These are phyloP conservation scores for Cordyceps tenuipes DNA, from an alignment of 2,329 filamentous ascomycete genomes.

Conservation along the genomic window DNA sequence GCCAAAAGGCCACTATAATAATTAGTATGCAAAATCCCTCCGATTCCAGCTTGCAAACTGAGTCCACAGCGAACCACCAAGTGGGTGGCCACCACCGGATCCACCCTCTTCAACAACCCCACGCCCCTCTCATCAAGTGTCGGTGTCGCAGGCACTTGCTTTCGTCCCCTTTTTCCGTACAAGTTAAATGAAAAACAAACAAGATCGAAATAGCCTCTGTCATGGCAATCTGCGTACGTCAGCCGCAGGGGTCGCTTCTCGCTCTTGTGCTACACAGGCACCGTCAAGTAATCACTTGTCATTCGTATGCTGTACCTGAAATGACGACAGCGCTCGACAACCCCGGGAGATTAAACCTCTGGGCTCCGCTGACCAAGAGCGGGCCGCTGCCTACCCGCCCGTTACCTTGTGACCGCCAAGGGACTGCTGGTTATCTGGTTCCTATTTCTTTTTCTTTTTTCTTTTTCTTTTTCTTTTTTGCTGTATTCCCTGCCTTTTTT, in stretches of 20 bases:
- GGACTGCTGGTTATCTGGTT: background rate
- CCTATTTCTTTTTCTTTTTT: background rate
- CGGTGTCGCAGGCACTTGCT: background rate
- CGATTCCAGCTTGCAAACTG: too few species aligned
- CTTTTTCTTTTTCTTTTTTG: background rate
- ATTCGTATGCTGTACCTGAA: background rate
- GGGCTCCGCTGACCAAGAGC: slow-evolving; percentile 3
- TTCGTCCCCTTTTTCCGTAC: background rate
- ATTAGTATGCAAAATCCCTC: background rate
- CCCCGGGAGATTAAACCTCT: slow-evolving; percentile 2
- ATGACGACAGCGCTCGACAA: background rate
- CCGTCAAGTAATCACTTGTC: background rate
- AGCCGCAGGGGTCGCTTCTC: background rate
- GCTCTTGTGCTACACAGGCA: background rate
- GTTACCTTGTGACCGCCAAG: background rate
- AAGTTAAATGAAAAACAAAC: background rate
- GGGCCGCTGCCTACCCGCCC: slow-evolving; percentile 1
- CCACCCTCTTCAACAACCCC: background rate
- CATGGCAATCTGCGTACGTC: background rate
- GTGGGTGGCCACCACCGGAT: background rate
- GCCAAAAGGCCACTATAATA: background rate
- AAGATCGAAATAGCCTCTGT: background rate
- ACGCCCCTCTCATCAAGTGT: background rate
- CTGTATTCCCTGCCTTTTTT: background rate
- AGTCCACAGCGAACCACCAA: background rate